A percentile compares a stretch with the other conserved stretches of the same genome.
Conservation (phyloP, 345 rosid species). For the Linum usitatissimum region DNA sequence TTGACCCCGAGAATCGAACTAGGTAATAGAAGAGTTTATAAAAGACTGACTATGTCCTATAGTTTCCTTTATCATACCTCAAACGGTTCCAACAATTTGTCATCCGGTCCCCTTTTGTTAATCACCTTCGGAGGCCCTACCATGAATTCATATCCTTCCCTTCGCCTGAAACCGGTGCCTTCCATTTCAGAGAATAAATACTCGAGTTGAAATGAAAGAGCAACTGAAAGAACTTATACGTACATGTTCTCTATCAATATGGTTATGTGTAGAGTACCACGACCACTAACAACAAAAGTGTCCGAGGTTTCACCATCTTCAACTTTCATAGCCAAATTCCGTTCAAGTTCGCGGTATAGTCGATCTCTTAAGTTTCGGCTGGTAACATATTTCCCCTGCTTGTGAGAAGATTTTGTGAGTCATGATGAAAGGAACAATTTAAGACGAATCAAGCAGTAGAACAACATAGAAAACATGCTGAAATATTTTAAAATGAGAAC, state of each 20-base stretch:
- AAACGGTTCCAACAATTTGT: conserved; percentile 69
- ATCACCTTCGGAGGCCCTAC: conserved; percentile 98
- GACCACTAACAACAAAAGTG: conserved; percentile 85
- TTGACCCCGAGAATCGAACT: too few species aligned
- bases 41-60: background rate
- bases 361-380: conserved; percentile 95
- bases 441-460: too few species aligned
- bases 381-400: conserved; percentile 87
- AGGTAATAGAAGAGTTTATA: too few species aligned
- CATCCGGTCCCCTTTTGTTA: conserved; percentile 54
- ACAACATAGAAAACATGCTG: background rate
- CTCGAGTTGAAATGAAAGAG: conserved; percentile 8
- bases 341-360: conserved; percentile 79
- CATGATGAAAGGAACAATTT: too few species aligned
- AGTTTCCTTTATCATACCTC: conserved; percentile 36
- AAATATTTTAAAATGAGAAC: background rate
- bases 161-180: conserved; percentile 52
- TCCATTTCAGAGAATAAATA: conserved; percentile 12
- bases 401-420: background rate
- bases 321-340: conserved; percentile 94
- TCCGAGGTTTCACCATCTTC: conserved; percentile 98
- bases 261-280: conserved; percentile 95
- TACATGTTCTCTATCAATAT: conserved; percentile 90
- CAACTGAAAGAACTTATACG: conserved; percentile 24
- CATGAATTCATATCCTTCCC: conserved; percentile 98